Percentiles rank a stretch among this genome's conserved stretches.
phyloP scores from a whole-genome alignment of 768 basidiomycete genomes.

The Podaxis sp. region DNA sequence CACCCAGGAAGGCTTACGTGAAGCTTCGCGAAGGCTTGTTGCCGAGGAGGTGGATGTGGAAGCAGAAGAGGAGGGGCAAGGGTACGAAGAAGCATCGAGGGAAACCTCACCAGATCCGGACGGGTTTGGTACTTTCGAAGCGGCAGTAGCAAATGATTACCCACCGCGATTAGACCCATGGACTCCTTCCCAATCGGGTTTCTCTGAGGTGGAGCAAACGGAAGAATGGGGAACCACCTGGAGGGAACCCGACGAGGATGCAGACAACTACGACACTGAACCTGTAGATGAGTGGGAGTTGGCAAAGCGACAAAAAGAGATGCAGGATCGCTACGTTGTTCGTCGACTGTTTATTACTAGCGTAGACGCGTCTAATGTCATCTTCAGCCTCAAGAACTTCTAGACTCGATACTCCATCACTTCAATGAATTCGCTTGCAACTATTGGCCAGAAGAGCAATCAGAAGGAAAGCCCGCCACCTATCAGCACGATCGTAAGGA shows the following conservation, averaged over 20 bases:
- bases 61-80: not conserved
- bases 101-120: constrained; percentile 39
- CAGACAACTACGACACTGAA: constrained; percentile 19
- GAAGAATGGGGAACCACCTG: constrained; percentile 42
- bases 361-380: constrained; percentile 17
- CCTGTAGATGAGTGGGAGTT: constrained; percentile 63
- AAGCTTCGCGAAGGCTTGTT: not conserved
- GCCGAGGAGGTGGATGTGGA: not conserved
- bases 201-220: constrained; percentile 17
- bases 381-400: constrained; percentile 61
- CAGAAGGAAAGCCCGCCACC: not conserved
- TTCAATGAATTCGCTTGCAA: constrained; percentile 48
- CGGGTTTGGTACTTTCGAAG: constrained; percentile 53
- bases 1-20: not conserved
- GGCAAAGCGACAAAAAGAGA: constrained; percentile 53
- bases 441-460: constrained; percentile 41
- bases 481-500: constrained; percentile 4
- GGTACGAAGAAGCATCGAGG: not conserved
- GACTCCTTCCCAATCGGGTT: constrained; percentile 25
- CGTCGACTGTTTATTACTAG: constrained; percentile 26
- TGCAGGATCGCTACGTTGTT: constrained; percentile 62
- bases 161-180: constrained; percentile 26
- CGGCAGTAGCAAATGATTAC: constrained; percentile 17
- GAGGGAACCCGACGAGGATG: constrained; percentile 23
- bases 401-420: constrained; percentile 51